Base-by-base conservation (phyloP, 805 yeast genomes). In the Kluyveromyces starmeri region DNA sequence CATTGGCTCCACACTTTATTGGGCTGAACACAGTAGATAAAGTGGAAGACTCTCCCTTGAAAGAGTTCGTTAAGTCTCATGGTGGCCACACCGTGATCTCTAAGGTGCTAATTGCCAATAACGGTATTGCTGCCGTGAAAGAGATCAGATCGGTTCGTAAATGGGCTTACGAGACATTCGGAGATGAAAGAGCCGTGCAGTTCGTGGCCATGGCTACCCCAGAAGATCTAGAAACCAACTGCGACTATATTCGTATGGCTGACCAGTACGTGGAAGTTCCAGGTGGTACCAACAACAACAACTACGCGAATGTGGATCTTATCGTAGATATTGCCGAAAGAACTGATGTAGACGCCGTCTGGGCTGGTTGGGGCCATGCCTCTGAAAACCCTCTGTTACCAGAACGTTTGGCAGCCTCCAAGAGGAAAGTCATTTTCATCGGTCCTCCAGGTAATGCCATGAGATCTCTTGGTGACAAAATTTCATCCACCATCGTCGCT, bases 281-380 rank as follows among this genome's bases (percentile, higher is more conserved):
- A 38, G 99, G 99, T 55, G 98, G 98, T 37, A 92, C 98, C 37
- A 94, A 94, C 66, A 92, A 92, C 68, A 94, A 92, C 63, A 92
- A 92, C 64, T 88, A 88, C 58, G 99, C 99, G 50, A 92, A 92
- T 55, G 99, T 92, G 42, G 98, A 92, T 47, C 70, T 92, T 42
- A 92, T 92, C 59, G 96, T 92, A 31, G 99, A 92, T 52, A 68
- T 92, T 32, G 99, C 99, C 23, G 98, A 92, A 66, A 81, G 96
- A 67, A 81, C 94, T 28, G 75, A 84, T 46, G 96, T 83, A 37
- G 95, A 92, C 59, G 99, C 98, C 17, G 99, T 92, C 39, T 92
- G 99, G 99, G 99, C 99, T 22, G 99, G 99, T 52, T 92, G 99
- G 99, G 99, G 99, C 52, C 98, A 94, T 59, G 99, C 99, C 19